Conservation (phyloP, 805 yeast species). For the Lipomyces orientalis region DNA sequence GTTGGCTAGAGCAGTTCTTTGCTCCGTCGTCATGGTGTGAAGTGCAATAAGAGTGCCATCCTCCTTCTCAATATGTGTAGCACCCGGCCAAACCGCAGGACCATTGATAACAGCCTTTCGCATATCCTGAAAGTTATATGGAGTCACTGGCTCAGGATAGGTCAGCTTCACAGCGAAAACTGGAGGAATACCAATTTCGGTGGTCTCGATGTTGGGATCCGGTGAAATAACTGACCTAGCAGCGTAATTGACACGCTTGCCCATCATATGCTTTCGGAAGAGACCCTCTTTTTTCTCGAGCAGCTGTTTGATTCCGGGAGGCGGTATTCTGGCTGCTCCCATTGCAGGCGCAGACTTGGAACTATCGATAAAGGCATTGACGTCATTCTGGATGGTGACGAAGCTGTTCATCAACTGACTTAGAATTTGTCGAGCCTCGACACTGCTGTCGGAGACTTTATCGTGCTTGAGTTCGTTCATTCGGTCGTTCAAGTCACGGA, state of each 20-base stretch:
- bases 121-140: slow-evolving; percentile 85
- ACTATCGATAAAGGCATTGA: slow-evolving; percentile 89
- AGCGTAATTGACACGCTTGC: slow-evolving; percentile 98
- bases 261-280: slow-evolving; percentile 99
- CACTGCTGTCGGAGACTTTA: slow-evolving; percentile 42
- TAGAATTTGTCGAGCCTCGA: slow-evolving; percentile 51
- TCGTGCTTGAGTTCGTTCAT: slow-evolving; percentile 67
- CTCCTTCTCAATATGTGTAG: slow-evolving; percentile 92
- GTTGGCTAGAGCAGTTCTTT: slow-evolving; percentile 92
- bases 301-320: slow-evolving; percentile 97
- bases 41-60: slow-evolving; percentile 85
- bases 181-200: slow-evolving; percentile 98
- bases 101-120: slow-evolving; percentile 97
- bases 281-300: slow-evolving; percentile 98
- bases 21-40: slow-evolving; percentile 88
- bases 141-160: slow-evolving; percentile 97
- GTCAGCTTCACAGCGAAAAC: slow-evolving; percentile 95
- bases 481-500: slow-evolving; percentile 88
- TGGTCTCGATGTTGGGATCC: slow-evolving; percentile 96
- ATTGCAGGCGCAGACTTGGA: slow-evolving; percentile 80
- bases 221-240: slow-evolving; percentile 99
- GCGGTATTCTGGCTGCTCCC: slow-evolving; percentile 66
- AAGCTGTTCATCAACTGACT: slow-evolving; percentile 92
- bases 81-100: slow-evolving; percentile 99
- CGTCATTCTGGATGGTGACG: slow-evolving; percentile 93